A percentile compares a stretch with the other conserved stretches of the same genome.
These are phyloP conservation scores for Botrytis porri DNA, from an alignment of 2,329 filamentous ascomycete species.

Conservation along the genomic window DNA sequence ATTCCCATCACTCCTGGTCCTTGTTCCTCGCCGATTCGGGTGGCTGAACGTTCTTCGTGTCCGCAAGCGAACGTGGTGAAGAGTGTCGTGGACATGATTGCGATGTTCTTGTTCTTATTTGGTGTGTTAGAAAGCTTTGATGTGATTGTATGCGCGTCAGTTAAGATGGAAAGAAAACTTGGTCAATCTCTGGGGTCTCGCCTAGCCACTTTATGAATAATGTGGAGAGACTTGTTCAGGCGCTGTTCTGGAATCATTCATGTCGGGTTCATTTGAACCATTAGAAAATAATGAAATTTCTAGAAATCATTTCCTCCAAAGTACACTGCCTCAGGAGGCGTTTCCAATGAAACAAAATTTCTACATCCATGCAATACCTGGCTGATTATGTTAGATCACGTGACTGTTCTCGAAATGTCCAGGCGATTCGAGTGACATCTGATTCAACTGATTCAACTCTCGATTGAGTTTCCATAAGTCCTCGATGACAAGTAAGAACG, in stretches of 20 bases:
- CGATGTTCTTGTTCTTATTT: neutral
- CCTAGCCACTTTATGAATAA: neutral
- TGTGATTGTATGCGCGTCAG: neutral
- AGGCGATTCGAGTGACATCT: neutral
- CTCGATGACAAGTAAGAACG: accelerated
- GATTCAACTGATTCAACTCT: neutral
- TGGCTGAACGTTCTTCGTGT: neutral
- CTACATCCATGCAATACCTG: neutral
- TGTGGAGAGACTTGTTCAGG: neutral
- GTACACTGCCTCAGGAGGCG: too few species aligned
- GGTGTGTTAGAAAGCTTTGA: neutral
- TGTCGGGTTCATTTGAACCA: too few species aligned
- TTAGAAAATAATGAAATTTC: neutral
- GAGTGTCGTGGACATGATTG: neutral
- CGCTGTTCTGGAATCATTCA: neutral
- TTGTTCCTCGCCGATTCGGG: neutral
- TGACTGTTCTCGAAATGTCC: neutral
- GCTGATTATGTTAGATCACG: accelerated
- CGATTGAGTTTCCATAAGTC: neutral
- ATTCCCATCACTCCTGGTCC: neutral
- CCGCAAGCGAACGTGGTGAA: neutral
- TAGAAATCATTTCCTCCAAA: neutral
- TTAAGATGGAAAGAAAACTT: neutral
- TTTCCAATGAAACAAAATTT: neutral
- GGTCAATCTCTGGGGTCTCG: neutral